phyloP scores from a whole-genome alignment of 2,329 filamentous ascomycete species.

The Diaporthe humulicola region DNA sequence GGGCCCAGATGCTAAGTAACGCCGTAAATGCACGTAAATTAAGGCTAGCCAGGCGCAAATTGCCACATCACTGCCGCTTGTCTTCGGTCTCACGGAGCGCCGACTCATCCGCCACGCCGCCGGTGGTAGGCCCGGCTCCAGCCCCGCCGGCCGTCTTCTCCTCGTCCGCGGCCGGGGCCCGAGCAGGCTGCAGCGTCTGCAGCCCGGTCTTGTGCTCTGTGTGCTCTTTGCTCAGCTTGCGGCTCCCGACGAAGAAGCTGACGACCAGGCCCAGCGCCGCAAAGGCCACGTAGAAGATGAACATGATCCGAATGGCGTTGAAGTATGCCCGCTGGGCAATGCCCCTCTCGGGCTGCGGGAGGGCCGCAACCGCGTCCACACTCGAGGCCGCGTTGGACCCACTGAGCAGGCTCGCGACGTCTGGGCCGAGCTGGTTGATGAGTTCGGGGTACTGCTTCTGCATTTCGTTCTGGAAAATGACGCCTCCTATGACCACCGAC shows the following conservation, averaged over 20 bases:
- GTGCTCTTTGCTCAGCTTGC: slow-evolving; percentile 67
- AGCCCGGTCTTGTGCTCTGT: slow-evolving; percentile 71
- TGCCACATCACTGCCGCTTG: not conserved
- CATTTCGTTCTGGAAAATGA: slow-evolving; percentile 57
- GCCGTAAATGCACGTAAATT: not conserved
- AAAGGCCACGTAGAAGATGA: slow-evolving; percentile 67
- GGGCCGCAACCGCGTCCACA: slow-evolving; percentile 66
- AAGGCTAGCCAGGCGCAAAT: not conserved
- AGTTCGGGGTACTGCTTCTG: slow-evolving; percentile 50
- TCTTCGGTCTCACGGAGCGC: not conserved
- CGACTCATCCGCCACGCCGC: not conserved
- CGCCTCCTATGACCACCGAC: slow-evolving; percentile 69
- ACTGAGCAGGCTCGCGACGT: slow-evolving; percentile 65
- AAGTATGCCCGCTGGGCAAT: slow-evolving; percentile 62
- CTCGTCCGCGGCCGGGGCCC: slow-evolving; percentile 49
- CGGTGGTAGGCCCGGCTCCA: not conserved
- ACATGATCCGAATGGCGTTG: slow-evolving; percentile 67
- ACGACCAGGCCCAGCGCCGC: slow-evolving; percentile 61
- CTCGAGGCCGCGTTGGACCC: slow-evolving; percentile 73
- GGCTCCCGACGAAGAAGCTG: slow-evolving; percentile 62
- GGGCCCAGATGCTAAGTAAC: not conserved
- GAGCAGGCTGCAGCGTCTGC: slow-evolving; percentile 52
- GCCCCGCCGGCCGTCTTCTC: slow-evolving; percentile 35
- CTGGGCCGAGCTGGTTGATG: slow-evolving; percentile 46
- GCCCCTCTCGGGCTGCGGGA: slow-evolving; percentile 60